These are phyloP conservation scores for Stramenopiles sp. DNA, from an alignment of 352 stramenopile species.

Conservation along the genomic window DNA sequence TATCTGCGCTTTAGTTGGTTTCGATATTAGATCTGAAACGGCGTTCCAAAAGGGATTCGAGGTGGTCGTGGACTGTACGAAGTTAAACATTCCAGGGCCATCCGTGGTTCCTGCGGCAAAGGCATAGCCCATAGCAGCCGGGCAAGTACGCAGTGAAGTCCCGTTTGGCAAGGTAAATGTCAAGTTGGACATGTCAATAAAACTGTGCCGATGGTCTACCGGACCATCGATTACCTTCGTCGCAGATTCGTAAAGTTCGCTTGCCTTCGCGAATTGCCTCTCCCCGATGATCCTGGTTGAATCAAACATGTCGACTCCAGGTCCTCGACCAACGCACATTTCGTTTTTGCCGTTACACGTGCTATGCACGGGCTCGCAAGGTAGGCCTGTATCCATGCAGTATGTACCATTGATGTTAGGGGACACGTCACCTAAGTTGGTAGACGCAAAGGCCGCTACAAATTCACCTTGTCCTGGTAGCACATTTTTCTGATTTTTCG, in stretches of 20 bases:
- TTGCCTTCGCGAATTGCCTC: neutral
- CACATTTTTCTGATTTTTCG: conserved; percentile 48
- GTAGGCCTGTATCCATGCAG: conserved; percentile 31
- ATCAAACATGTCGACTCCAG: conserved; percentile 32
- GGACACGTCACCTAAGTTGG: conserved; percentile 74
- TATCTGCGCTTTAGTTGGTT: conserved; percentile 26
- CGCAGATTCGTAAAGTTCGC: conserved; percentile 17
- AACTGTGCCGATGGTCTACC: conserved; percentile 29
- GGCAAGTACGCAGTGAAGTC: conserved; percentile 25
- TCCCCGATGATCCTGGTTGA: conserved; percentile 27
- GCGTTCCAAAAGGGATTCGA: conserved; percentile 35
- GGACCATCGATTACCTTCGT: conserved; percentile 18
- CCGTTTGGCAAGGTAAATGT: conserved; percentile 26
- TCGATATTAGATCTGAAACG: conserved; percentile 27
- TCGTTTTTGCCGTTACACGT: conserved; percentile 30
- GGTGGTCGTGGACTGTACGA: conserved; percentile 29
- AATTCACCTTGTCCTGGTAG: conserved; percentile 56
- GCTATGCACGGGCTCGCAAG: conserved; percentile 29
- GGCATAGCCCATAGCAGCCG: conserved; percentile 30
- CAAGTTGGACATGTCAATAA: conserved; percentile 30
- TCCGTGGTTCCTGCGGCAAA: conserved; percentile 38
- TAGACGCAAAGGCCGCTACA: conserved; percentile 70
- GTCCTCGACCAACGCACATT: conserved; percentile 25
- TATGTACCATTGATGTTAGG: conserved; percentile 48
- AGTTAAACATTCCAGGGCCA: conserved; percentile 32